Evolutionary conservation across 169 alveolate genomes (phyloP).

Genomic region (Plasmodium blacklocki): DNA sequence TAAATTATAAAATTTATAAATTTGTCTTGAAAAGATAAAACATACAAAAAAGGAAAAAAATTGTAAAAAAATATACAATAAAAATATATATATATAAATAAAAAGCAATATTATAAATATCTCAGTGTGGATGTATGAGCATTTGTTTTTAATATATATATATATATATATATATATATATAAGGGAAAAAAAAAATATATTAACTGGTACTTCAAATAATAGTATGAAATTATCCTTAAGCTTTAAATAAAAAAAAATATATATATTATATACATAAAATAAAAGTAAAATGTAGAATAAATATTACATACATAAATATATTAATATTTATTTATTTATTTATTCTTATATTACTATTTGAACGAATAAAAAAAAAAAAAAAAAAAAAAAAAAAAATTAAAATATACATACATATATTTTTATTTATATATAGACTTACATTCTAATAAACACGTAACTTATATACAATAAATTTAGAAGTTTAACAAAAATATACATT

Average conservation of each 20-base stretch:
- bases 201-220: no score
- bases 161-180: no score
- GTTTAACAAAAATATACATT: slow-evolving; percentile 2
- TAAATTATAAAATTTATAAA: slow-evolving; percentile 17
- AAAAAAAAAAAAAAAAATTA: not conserved
- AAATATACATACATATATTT: not conserved
- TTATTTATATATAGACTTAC: slow-evolving; percentile 10
- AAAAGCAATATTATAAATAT: not conserved
- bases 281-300: no score
- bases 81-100: not conserved
- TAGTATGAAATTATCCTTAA: no score
- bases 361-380: slow-evolving; percentile 2
- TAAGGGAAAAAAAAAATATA: no score
- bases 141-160: no score
- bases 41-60: slow-evolving; percentile 52
- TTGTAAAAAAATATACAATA: not conserved
- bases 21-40: slow-evolving; percentile 29
- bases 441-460: not conserved
- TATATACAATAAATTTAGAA: not conserved
- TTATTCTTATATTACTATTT: not conserved
- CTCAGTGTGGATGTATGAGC: no score
- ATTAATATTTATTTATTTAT: no score
- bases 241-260: no score
- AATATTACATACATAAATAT: no score
- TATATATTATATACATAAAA: no score